phyloP scores from a whole-genome alignment of 1,284 basidiomycete species.

The Ceratobasidium sp. region DNA sequence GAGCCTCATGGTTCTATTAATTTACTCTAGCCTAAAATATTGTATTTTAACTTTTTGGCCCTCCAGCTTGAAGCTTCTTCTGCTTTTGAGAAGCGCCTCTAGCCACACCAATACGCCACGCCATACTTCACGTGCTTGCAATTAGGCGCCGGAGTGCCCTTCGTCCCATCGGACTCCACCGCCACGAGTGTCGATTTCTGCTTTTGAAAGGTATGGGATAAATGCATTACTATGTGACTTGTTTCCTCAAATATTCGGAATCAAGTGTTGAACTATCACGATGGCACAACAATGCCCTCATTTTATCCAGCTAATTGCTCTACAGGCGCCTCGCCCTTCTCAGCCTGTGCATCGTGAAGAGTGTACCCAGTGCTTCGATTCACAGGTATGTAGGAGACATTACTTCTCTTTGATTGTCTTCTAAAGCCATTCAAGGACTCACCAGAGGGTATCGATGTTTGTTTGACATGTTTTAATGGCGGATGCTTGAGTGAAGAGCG shows the following conservation, averaged over 20 bases:
- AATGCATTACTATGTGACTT: background rate
- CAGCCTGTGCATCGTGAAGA: constrained; percentile 83
- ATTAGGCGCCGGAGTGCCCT: constrained; percentile 35
- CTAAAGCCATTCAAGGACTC: constrained; percentile 65
- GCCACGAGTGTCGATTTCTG: constrained; percentile 3
- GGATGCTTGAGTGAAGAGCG: constrained; percentile 74
- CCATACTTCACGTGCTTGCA: constrained; percentile 30
- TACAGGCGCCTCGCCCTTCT: constrained; percentile 52
- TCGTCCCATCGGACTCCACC: background rate
- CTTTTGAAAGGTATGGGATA: constrained; percentile 20
- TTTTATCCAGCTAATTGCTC: constrained; percentile 44
- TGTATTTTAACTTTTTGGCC: too few species aligned
- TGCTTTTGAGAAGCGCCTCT: too few species aligned
- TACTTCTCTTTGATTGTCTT: background rate
- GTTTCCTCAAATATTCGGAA: background rate
- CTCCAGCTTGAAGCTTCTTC: too few species aligned
- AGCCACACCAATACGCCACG: too few species aligned
- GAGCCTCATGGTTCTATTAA: too few species aligned
- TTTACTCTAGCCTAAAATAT: too few species aligned
- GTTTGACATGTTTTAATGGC: constrained; percentile 93
- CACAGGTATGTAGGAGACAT: constrained; percentile 66
- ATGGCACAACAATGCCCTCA: constrained; percentile 47
- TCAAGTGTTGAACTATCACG: background rate
- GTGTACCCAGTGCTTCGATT: constrained; percentile 96
- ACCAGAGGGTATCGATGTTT: constrained; percentile 85